Conservation (phyloP, 805 yeast species). For the Limtongia smithiae region DNA sequence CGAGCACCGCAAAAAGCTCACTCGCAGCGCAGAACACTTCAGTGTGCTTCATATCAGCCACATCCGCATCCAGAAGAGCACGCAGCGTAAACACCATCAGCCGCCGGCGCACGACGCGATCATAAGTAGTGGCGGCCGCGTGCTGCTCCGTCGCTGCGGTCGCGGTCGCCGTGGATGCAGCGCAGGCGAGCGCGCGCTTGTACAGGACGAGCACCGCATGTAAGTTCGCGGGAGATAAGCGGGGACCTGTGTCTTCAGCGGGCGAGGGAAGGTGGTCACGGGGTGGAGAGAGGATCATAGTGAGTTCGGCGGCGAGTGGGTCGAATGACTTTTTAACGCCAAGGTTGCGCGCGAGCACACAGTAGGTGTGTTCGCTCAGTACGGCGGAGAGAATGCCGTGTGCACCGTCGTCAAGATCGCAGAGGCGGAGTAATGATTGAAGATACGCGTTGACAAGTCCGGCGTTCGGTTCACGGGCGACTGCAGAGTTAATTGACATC, state of each 20-base stretch:
- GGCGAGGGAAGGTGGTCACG: not conserved
- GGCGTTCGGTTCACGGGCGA: slow-evolving; percentile 15
- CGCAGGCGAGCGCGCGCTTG: not conserved
- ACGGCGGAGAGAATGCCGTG: not conserved
- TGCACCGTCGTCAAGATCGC: not conserved
- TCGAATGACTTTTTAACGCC: slow-evolving; percentile 2
- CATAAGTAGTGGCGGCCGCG: too few relatives aligned
- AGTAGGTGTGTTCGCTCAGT: too few relatives aligned
- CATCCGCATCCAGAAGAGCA: slow-evolving; percentile 9
- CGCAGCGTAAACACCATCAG: slow-evolving; percentile 8
- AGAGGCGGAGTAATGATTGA: not conserved
- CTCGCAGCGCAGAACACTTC: not conserved
- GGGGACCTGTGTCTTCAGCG: not conserved
- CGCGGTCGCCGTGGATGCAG: too few relatives aligned
- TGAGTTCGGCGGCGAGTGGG: not conserved
- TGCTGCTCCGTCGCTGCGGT: too few relatives aligned
- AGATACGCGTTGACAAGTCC: slow-evolving; percentile 6
- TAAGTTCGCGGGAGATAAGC: slow-evolving; percentile 1
- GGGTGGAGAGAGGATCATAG: too few relatives aligned
- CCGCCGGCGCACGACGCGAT: not conserved
- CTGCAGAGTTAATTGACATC: not conserved
- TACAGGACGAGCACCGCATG: slow-evolving; percentile 1
- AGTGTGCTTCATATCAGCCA: not conserved
- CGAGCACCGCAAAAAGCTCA: slow-evolving; percentile 1
- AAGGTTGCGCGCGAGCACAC: slow-evolving; percentile 1